Evolutionary conservation across 2,329 filamentous ascomycete species (phyloP).

Genomic region (Aspergillus cejpii): DNA sequence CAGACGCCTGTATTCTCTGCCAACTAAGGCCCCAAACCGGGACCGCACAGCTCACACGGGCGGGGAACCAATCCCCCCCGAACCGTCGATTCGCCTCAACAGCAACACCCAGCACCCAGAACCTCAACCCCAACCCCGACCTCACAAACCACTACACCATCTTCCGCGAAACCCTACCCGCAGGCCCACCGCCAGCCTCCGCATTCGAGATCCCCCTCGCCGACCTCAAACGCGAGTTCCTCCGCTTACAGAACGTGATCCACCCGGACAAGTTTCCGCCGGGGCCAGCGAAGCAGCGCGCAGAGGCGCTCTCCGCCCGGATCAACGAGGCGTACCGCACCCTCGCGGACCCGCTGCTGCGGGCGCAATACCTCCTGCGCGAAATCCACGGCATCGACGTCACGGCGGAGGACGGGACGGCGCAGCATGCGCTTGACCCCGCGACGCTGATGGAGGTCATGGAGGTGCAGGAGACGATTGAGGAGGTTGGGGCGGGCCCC

Average conservation of each 20-base stretch:
- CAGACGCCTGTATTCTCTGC: conserved; percentile 13
- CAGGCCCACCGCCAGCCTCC: conserved; percentile 69
- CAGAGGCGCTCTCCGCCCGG: conserved; percentile 69
- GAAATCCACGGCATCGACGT: conserved; percentile 65
- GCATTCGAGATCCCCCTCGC: conserved; percentile 67
- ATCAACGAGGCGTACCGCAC: conserved; percentile 94
- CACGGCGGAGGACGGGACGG: conserved; percentile 63
- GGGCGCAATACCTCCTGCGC: conserved; percentile 80
- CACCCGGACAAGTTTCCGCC: conserved; percentile 47
- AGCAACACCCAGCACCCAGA: conserved; percentile 1
- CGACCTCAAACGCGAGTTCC: conserved; percentile 73
- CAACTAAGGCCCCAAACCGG: conserved; percentile 7
- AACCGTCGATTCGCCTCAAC: conserved; percentile 19
- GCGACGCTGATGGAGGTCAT: conserved; percentile 79
- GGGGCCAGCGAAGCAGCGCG: conserved; percentile 48
- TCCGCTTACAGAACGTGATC: conserved; percentile 62
- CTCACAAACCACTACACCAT: conserved; percentile 69
- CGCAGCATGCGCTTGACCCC: conserved; percentile 60
- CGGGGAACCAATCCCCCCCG: neutral
- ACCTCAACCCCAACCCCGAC: conserved; percentile 26
- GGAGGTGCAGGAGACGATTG: conserved; percentile 69
- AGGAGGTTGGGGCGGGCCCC: conserved; percentile 50
- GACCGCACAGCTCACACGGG: neutral
- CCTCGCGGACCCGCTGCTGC: conserved; percentile 65
- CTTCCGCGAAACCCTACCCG: conserved; percentile 72